Percentiles rank a stretch among this genome's conserved stretches.
phyloP scores from a whole-genome alignment of 2,329 filamentous ascomycete genomes.

The Akanthomyces lecanii region DNA sequence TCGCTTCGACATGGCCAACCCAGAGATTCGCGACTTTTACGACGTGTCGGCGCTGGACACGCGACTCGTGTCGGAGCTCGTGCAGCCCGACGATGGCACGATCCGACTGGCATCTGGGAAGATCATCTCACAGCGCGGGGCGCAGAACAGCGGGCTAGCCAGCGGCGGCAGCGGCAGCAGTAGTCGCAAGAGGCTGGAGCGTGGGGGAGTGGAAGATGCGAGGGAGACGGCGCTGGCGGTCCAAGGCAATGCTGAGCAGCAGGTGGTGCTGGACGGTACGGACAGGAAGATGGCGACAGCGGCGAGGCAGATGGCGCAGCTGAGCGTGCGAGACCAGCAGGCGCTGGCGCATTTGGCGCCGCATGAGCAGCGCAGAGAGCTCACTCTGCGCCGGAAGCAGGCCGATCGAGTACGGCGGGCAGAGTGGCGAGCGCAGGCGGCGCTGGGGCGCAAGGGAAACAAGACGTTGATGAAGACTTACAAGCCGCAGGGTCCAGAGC shows the following conservation, averaged over 20 bases:
- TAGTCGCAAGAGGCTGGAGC: background rate
- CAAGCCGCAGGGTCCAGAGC: background rate
- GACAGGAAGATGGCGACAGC: background rate
- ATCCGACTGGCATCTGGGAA: conserved; percentile 7
- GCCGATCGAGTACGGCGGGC: background rate
- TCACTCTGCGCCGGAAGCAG: conserved; percentile 6
- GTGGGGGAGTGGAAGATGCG: background rate
- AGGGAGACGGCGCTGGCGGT: background rate
- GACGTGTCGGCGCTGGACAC: conserved; percentile 23
- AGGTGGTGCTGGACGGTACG: background rate
- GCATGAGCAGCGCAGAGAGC: conserved; percentile 10
- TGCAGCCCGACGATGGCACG: conserved; percentile 1
- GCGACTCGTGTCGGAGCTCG: background rate
- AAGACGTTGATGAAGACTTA: conserved; percentile 13
- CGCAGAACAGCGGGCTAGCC: background rate
- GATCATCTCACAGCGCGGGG: conserved; percentile 12
- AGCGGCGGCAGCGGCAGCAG: background rate
- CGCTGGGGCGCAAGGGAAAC: conserved; percentile 13
- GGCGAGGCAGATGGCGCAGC: conserved; percentile 11
- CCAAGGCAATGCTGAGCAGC: background rate
- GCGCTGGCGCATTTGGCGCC: conserved; percentile 14
- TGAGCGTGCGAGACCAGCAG: conserved; percentile 12
- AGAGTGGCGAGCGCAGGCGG: conserved; percentile 1
- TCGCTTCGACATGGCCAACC: conserved; percentile 31
- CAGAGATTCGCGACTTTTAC: conserved; percentile 33